These are phyloP conservation scores for Millerago galiae DNA, from an alignment of 805 yeast species.

Conservation along the genomic window DNA sequence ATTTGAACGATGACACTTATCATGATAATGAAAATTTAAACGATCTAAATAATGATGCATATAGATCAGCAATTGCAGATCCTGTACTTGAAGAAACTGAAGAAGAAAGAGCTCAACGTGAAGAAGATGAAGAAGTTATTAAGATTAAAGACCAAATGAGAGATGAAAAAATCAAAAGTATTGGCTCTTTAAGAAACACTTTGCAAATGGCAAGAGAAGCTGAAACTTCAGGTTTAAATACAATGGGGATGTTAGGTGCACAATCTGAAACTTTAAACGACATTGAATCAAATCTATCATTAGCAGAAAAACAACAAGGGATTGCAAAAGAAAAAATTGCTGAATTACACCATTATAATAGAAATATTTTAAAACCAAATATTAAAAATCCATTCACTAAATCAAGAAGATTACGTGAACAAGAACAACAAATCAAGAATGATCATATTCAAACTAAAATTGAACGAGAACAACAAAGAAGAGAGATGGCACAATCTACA, in stretches of 20 bases:
- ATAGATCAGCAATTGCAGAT: constrained; percentile 21
- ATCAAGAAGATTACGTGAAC: constrained; percentile 63
- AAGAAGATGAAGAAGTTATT: constrained; percentile 86
- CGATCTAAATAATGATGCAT: constrained; percentile 13
- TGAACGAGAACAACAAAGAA: constrained; percentile 54
- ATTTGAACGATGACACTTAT: constrained; percentile 4
- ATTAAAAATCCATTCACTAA: constrained; percentile 86
- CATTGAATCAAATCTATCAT: constrained; percentile 68
- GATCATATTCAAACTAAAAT: constrained; percentile 58
- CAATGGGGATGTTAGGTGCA: constrained; percentile 89
- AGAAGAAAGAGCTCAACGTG: constrained; percentile 31
- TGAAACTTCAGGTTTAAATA: constrained; percentile 68
- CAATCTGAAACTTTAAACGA: constrained; percentile 82
- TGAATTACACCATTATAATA: constrained; percentile 70
- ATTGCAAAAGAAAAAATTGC: constrained; percentile 78
- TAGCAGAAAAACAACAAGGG: constrained; percentile 75
- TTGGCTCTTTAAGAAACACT: constrained; percentile 80
- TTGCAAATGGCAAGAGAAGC: constrained; percentile 66
- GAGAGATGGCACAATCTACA: constrained; percentile 55
- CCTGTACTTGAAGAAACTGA: constrained; percentile 19
- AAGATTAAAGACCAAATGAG: constrained; percentile 76
- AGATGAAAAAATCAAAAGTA: constrained; percentile 80
- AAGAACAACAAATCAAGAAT: constrained; percentile 61
- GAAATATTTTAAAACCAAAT: constrained; percentile 75
- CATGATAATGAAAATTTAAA: constrained; percentile 12